A percentile compares a stretch with the other conserved stretches of the same genome.
Evolutionary conservation across 257 asterid species (phyloP).

Genomic region (Voacanga thouarsii): DNA sequence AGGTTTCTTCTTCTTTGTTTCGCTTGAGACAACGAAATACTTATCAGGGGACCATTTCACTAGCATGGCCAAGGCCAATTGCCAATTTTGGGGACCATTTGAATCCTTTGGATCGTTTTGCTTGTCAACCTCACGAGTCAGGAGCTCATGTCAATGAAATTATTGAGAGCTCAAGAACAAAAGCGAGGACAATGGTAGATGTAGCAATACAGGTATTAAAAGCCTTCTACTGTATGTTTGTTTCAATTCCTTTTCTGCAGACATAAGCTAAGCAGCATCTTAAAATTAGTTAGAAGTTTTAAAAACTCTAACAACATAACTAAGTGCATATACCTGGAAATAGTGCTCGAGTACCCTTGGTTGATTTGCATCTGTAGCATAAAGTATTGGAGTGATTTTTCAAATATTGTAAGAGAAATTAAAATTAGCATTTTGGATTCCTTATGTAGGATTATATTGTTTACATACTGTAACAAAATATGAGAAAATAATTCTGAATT

Average conservation of each 20-base stretch:
- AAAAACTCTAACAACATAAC: neutral
- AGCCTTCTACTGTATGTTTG: neutral
- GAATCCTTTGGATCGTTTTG: conserved; percentile 42
- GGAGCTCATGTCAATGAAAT: conserved; percentile 68
- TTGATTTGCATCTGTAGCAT: neutral
- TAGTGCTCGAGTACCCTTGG: neutral
- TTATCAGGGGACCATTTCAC: conserved; percentile 53
- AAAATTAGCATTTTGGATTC: neutral
- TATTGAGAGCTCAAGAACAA: conserved; percentile 66
- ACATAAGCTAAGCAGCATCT: neutral
- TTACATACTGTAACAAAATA: no score
- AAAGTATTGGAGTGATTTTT: neutral
- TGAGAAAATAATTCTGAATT: no score
- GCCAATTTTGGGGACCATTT: conserved; percentile 38
- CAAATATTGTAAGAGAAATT: neutral
- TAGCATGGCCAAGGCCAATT: conserved; percentile 43
- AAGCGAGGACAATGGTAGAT: conserved; percentile 80
- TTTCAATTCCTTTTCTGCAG: conserved; percentile 1
- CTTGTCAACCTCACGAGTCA: conserved; percentile 48
- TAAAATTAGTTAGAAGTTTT: neutral
- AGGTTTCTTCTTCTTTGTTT: conserved; percentile 68
- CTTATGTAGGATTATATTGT: neutral
- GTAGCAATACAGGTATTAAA: conserved; percentile 75
- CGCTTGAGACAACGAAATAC: conserved; percentile 74
- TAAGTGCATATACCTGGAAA: neutral